Evolutionary conservation across 352 stramenopile genomes (phyloP).

Genomic region (Pythium guiyangense): DNA sequence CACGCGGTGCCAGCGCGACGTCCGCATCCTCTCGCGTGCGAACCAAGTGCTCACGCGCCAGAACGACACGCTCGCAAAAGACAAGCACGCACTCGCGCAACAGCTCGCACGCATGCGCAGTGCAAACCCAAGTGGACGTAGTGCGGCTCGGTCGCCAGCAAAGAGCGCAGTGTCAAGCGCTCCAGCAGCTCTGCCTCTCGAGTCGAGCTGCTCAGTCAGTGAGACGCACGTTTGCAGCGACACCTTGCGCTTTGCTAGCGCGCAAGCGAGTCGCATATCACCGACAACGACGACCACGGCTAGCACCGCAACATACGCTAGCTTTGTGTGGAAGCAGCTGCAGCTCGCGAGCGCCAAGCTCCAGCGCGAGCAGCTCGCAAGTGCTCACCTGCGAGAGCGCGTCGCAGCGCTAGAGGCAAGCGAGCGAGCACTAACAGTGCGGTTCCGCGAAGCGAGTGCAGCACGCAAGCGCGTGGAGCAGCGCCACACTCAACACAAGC

Average conservation of each 20-base stretch:
- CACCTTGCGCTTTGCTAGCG: too few relatives aligned
- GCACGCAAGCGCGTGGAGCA: conserved; percentile 9
- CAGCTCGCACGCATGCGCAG: conserved; percentile 15
- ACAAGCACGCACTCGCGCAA: conserved; percentile 15
- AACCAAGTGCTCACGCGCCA: conserved; percentile 4
- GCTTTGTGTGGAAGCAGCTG: conserved; percentile 7
- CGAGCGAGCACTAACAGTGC: conserved; percentile 4
- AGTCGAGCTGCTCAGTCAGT: too few relatives aligned
- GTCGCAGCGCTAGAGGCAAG: conserved; percentile 9
- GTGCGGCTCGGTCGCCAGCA: too few relatives aligned
- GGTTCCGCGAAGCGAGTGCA: conserved; percentile 7
- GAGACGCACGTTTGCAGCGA: neutral
- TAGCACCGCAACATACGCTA: neutral
- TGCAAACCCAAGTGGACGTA: conserved; percentile 4
- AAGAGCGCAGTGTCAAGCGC: too few relatives aligned
- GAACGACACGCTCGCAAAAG: conserved; percentile 1
- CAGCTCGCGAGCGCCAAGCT: conserved; percentile 7
- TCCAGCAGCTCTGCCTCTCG: too few relatives aligned
- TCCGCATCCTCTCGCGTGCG: conserved; percentile 10
- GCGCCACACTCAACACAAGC: neutral
- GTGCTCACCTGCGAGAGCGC: conserved; percentile 4
- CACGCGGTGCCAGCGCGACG: neutral
- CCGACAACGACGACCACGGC: too few relatives aligned
- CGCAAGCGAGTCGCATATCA: too few relatives aligned
- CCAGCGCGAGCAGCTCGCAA: neutral